Conservation (phyloP, 2,329 filamentous ascomycete species). For the Pseudogymnoascus sp. region DNA sequence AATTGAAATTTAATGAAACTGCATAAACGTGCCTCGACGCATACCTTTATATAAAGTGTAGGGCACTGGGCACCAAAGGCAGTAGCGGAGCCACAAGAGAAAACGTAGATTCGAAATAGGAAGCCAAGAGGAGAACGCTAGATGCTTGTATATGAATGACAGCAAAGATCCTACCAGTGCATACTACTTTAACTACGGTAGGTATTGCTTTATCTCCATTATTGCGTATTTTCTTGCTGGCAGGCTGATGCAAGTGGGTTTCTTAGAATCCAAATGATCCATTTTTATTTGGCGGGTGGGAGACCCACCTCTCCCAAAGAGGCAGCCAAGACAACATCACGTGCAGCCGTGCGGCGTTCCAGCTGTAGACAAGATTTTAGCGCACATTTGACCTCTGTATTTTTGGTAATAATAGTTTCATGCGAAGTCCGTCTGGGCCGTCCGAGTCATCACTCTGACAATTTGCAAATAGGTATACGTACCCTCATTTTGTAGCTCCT, state of each 20-base stretch:
- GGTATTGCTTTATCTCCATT: background rate
- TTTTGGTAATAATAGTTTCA: background rate
- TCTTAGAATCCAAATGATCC: background rate
- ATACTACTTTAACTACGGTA: background rate
- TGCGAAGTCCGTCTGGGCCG: background rate
- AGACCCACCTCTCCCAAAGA: background rate
- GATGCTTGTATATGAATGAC: background rate
- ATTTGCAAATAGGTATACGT: background rate
- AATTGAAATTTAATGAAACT: background rate
- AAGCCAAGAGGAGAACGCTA: background rate
- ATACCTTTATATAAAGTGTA: background rate
- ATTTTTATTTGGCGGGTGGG: background rate
- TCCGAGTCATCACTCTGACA: background rate
- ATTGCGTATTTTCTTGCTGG: background rate
- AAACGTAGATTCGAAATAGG: background rate
- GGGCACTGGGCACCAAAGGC: background rate
- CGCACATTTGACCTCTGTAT: background rate
- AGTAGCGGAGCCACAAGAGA: background rate
- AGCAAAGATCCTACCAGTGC: background rate
- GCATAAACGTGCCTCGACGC: background rate
- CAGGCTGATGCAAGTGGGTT: background rate
- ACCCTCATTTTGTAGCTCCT: background rate
- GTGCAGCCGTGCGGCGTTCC: background rate
- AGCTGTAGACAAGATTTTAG: background rate
- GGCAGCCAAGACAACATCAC: background rate